phyloP scores from a whole-genome alignment of 306 rosid genomes.

The Pyrus bretschneideri region DNA sequence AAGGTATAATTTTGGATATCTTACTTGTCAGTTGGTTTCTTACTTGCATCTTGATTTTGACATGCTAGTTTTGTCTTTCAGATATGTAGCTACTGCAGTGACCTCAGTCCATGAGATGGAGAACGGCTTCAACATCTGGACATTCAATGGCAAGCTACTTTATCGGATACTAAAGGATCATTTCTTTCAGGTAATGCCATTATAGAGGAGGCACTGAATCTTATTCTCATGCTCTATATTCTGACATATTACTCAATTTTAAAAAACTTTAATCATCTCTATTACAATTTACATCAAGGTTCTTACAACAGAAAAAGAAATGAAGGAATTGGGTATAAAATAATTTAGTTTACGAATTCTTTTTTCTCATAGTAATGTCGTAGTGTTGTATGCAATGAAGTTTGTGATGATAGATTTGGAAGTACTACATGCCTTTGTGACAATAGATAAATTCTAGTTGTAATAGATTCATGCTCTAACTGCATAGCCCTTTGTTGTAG shows the following conservation, averaged over 20 bases:
- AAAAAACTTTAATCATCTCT: not conserved
- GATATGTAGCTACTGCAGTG: slow-evolving; percentile 86
- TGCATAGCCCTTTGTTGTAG: slow-evolving; percentile 20
- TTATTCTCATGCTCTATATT: not conserved
- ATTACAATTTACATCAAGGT: not conserved
- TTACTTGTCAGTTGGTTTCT: not conserved
- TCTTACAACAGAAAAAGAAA: not conserved
- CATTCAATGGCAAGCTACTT: slow-evolving; percentile 81
- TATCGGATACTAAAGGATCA: slow-evolving; percentile 75
- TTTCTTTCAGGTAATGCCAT: slow-evolving; percentile 62
- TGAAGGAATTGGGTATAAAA: not conserved
- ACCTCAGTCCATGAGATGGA: slow-evolving; percentile 98
- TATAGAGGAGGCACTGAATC: not conserved
- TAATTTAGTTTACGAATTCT: not conserved
- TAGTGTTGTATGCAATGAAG: not conserved
- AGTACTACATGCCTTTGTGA: not conserved
- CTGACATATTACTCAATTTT: not conserved
- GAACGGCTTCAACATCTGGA: slow-evolving; percentile 90
- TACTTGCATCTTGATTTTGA: not conserved
- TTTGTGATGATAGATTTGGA: not conserved
- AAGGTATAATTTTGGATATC: slow-evolving; percentile 37
- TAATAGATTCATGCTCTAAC: not conserved
- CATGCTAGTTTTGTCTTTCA: slow-evolving; percentile 14
- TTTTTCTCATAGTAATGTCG: not conserved
- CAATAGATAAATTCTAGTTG: not conserved